Conservation (phyloP, 2,329 filamentous ascomycete genomes). For the Aspergillus ochraceus region DNA sequence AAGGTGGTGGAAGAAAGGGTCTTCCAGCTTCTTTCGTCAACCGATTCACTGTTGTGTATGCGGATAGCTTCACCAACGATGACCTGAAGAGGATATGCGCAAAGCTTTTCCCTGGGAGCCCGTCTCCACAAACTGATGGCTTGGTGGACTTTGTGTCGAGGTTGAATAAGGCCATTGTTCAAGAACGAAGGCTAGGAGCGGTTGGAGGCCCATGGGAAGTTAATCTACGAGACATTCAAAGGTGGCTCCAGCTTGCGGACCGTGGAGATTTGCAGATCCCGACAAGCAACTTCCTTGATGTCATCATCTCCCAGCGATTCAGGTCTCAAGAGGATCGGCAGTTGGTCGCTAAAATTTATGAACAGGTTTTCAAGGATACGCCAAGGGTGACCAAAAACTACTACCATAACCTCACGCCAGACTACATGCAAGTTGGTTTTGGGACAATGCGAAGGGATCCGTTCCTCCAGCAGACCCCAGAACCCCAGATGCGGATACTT, state of each 20-base stretch:
- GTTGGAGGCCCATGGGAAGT: conserved; percentile 87
- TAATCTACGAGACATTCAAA: conserved; percentile 84
- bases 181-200: conserved; percentile 54
- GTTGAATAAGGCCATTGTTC: conserved; percentile 71
- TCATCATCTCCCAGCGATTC: conserved; percentile 86
- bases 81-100: conserved; percentile 81
- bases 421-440: conserved; percentile 75
- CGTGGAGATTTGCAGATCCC: conserved; percentile 61
- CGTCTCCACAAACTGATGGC: conserved; percentile 59
- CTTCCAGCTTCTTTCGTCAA: conserved; percentile 96
- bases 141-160: conserved; percentile 78
- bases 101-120: conserved; percentile 69
- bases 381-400: conserved; percentile 56
- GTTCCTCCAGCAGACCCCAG: conserved; percentile 36
- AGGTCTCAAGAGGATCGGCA: conserved; percentile 68
- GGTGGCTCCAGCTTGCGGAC: conserved; percentile 77
- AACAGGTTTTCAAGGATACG: conserved; percentile 58
- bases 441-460: conserved; percentile 65
- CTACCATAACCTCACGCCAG: conserved; percentile 68
- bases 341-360: conserved; percentile 66
- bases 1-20: conserved; percentile 92
- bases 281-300: conserved; percentile 73
- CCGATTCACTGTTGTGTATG: conserved; percentile 96
- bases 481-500: conserved; percentile 35
- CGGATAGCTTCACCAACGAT: conserved; percentile 78